Percentiles rank a stretch among this genome's conserved stretches.
Conservation (phyloP, 106 monocot genomes). For the Acorus gramineus region DNA sequence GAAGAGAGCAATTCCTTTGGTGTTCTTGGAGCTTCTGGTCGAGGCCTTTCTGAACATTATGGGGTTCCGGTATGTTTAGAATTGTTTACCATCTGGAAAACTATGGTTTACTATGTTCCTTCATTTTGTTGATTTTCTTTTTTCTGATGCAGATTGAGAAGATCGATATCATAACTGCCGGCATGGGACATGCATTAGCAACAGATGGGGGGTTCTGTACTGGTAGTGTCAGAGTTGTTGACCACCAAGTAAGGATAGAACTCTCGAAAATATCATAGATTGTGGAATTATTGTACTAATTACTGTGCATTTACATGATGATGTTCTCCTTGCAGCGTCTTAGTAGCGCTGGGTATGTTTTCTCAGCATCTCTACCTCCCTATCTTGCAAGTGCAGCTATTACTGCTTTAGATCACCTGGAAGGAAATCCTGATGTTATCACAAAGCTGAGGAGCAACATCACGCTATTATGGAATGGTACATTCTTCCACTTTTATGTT, state of each 20-base stretch:
- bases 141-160: constrained; percentile 64
- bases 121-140: neutral
- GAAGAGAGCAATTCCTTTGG: constrained; percentile 88
- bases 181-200: constrained; percentile 91
- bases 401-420: constrained; percentile 64
- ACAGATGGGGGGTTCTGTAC: constrained; percentile 99
- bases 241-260: constrained; percentile 61
- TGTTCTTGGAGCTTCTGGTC: constrained; percentile 80
- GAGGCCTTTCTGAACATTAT: constrained; percentile 81
- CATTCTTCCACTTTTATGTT: neutral
- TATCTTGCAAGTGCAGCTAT: constrained; percentile 83
- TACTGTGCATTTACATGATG: neutral
- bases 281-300: neutral
- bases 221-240: constrained; percentile 86
- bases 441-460: constrained; percentile 45
- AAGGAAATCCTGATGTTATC: constrained; percentile 59
- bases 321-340: constrained; percentile 45
- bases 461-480: constrained; percentile 44
- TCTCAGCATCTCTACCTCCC: constrained; percentile 89
- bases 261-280: too few species aligned
- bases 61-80: constrained; percentile 39
- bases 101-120: neutral
- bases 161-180: constrained; percentile 95
- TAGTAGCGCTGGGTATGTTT: constrained; percentile 86
- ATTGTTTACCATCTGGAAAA: neutral